phyloP scores from a whole-genome alignment of 805 yeast genomes.

The Saturnispora saitoi region DNA sequence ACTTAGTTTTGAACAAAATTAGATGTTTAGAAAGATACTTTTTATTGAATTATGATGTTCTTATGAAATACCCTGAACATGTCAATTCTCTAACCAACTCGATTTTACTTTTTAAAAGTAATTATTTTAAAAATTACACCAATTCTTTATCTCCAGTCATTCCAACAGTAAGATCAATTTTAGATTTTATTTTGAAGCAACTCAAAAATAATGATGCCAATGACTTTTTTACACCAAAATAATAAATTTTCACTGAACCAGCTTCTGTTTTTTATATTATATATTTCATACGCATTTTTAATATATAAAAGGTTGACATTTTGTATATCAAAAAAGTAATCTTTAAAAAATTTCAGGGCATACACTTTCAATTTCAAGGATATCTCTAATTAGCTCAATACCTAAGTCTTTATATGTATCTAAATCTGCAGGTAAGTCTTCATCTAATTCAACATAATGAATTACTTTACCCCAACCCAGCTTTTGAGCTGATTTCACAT shows the following conservation, averaged over 20 bases:
- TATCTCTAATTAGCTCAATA: conserved; percentile 45
- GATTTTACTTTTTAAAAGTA: not conserved
- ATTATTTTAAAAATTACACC: conserved; percentile 8
- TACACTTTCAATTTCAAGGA: conserved; percentile 45
- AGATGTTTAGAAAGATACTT: conserved; percentile 17
- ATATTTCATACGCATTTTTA: not conserved
- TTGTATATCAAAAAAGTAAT: not conserved
- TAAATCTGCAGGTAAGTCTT: conserved; percentile 35
- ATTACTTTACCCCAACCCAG: conserved; percentile 67
- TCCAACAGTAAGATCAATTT: conserved; percentile 9
- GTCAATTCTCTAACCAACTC: not conserved
- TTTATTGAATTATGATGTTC: conserved; percentile 10
- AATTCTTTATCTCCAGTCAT: conserved; percentile 4
- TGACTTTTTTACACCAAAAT: conserved; percentile 7
- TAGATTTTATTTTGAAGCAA: conserved; percentile 11
- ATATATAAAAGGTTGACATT: not conserved
- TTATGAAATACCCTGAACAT: not conserved
- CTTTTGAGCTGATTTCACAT: conserved; percentile 62
- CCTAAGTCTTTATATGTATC: conserved; percentile 31
- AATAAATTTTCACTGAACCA: too few relatives aligned
- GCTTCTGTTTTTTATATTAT: too few relatives aligned
- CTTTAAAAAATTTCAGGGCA: conserved; percentile 41
- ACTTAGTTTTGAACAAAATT: conserved; percentile 10
- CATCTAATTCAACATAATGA: conserved; percentile 67
- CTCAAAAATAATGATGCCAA: conserved; percentile 1